Conservation (phyloP, 805 yeast species). For the Saturnispora dispora region DNA sequence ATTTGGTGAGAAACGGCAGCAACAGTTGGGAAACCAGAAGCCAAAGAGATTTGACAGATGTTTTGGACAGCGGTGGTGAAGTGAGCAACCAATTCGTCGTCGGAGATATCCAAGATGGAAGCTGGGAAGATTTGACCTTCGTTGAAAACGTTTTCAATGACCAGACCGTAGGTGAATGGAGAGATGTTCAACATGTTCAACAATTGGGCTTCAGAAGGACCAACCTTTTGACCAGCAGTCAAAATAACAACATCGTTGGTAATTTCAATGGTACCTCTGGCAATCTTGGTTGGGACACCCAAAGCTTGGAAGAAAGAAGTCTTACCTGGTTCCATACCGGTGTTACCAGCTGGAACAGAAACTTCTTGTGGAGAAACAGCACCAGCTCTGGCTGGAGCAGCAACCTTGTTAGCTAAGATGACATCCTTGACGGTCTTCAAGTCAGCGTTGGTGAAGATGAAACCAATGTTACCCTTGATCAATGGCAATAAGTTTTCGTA, state of each 20-base stretch:
- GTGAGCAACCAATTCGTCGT: constrained; percentile 89
- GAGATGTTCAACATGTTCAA: constrained; percentile 99
- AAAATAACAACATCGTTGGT: constrained; percentile 95
- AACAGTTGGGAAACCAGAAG: constrained; percentile 98
- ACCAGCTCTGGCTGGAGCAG: constrained; percentile 99
- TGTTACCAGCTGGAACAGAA: constrained; percentile 98
- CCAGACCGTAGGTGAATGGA: constrained; percentile 98
- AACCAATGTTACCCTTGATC: constrained; percentile 98
- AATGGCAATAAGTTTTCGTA: constrained; percentile 89
- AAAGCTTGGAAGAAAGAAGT: constrained; percentile 99
- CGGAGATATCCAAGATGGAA: constrained; percentile 94
- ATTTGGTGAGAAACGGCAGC: constrained; percentile 99
- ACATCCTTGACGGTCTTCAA: constrained; percentile 86
- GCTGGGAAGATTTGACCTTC: constrained; percentile 98
- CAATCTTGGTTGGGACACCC: constrained; percentile 99
- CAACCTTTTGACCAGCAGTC: constrained; percentile 77
- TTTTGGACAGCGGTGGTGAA: constrained; percentile 85
- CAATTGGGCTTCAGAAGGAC: constrained; percentile 98
- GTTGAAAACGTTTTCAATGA: constrained; percentile 95
- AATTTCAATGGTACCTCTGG: constrained; percentile 99
- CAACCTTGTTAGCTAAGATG: constrained; percentile 87
- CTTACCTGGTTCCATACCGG: constrained; percentile 99
- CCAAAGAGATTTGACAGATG: constrained; percentile 95
- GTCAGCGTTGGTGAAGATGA: constrained; percentile 97
- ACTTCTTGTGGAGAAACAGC: constrained; percentile 98